These are phyloP conservation scores for Diaporthe vexans DNA, from an alignment of 2,329 filamentous ascomycete genomes.

Conservation along the genomic window DNA sequence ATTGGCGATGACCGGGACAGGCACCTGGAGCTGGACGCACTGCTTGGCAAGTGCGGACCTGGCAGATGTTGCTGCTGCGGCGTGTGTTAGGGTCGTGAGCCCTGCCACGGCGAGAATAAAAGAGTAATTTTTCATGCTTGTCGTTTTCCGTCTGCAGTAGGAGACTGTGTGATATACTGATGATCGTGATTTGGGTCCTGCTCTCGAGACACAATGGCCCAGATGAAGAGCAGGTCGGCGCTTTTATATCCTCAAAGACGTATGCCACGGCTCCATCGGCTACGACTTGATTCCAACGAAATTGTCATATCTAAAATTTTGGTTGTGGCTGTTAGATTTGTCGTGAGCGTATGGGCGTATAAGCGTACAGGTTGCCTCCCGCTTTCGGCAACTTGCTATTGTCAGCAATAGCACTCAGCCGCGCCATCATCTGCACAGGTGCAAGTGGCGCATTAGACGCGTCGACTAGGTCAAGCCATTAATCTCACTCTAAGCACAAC, in stretches of 20 bases:
- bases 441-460: not conserved
- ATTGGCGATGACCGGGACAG: conserved; percentile 39
- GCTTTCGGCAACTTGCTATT: not conserved
- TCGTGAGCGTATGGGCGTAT: not conserved
- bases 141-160: not conserved
- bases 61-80: conserved; percentile 18
- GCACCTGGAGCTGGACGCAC: conserved; percentile 39
- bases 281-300: not conserved
- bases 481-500: not conserved
- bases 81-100: not conserved
- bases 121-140: not conserved
- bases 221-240: conserved; percentile 2
- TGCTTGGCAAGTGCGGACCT: conserved; percentile 22
- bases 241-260: conserved; percentile 10
- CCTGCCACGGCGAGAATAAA: not conserved
- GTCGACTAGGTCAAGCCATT: not conserved
- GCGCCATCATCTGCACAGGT: conserved; percentile 3
- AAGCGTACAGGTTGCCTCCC: conserved; percentile 8
- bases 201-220: not conserved
- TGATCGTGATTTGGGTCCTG: not conserved
- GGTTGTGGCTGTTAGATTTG: not conserved
- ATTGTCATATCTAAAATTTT: conserved; percentile 1
- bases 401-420: conserved; percentile 1
- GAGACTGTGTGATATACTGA: conserved; percentile 10
- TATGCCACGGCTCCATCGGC: not conserved